phyloP scores from a whole-genome alignment of 768 basidiomycete species.

The Mycena filopes region DNA sequence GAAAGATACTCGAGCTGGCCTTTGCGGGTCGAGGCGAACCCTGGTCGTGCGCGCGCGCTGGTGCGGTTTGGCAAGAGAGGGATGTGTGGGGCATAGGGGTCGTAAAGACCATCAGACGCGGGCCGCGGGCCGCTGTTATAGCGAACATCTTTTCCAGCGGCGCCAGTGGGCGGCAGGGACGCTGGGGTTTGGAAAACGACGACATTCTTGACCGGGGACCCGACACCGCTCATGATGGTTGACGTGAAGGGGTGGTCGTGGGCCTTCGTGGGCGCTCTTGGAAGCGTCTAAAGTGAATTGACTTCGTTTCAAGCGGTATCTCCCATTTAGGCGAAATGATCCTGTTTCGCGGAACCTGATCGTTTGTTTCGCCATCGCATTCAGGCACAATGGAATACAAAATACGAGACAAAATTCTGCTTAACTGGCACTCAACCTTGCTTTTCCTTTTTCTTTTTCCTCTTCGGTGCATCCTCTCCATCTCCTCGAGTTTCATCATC shows the following conservation, averaged over 20 bases:
- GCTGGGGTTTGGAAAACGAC: slow-evolving; percentile 10
- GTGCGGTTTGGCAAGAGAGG: slow-evolving; percentile 18
- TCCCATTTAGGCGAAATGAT: no score
- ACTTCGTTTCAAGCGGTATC: no score
- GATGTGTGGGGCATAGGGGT: slow-evolving; percentile 16
- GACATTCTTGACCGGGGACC: slow-evolving; percentile 6
- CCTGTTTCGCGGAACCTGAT: no score
- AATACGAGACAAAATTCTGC: no score
- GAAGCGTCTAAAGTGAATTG: no score
- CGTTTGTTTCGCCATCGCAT: no score
- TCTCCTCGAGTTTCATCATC: slow-evolving; percentile 50
- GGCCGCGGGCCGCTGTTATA: neutral
- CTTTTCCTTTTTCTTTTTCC: slow-evolving; percentile 34
- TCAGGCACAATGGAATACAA: no score
- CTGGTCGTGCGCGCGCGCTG: no score
- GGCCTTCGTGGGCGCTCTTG: neutral
- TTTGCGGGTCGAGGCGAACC: neutral
- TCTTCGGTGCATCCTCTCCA: slow-evolving; percentile 34
- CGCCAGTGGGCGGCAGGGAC: neutral
- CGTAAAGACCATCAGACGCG: slow-evolving; percentile 7
- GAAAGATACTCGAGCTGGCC: neutral
- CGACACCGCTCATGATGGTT: slow-evolving; percentile 9
- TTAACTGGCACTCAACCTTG: no score
- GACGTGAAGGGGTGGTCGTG: neutral
- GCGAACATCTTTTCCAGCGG: neutral